Evolutionary conservation across 2,329 filamentous ascomycete species (phyloP).

Genomic region (Metarhizium guizhouense): DNA sequence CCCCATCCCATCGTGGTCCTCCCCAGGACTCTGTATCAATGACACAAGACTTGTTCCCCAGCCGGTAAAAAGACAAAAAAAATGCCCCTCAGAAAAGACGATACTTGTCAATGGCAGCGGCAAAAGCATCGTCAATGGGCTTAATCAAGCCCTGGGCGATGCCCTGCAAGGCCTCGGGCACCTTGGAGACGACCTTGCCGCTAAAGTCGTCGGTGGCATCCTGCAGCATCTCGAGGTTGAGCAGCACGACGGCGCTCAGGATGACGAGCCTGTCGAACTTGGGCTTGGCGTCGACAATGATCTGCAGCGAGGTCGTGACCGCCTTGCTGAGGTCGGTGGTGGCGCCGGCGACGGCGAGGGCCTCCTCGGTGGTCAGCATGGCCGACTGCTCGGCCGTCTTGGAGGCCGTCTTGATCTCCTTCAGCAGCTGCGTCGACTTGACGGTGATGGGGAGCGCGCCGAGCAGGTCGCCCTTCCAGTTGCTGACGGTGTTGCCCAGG

Average conservation of each 20-base stretch:
- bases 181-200: constrained; percentile 27
- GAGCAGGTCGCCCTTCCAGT: constrained; percentile 29
- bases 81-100: neutral
- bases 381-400: constrained; percentile 25
- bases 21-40: too few species aligned
- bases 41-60: too few species aligned
- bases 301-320: constrained; percentile 29
- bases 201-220: constrained; percentile 29
- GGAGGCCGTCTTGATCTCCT: constrained; percentile 29
- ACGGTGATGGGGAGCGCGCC: constrained; percentile 30
- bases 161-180: constrained; percentile 23
- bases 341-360: constrained; percentile 28
- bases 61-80: too few species aligned
- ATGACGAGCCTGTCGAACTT: constrained; percentile 35
- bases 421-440: constrained; percentile 28
- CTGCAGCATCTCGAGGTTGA: constrained; percentile 32
- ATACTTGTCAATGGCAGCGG: constrained; percentile 21
- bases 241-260: constrained; percentile 32
- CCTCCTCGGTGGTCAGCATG: constrained; percentile 28
- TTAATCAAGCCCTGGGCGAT: constrained; percentile 26
- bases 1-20: neutral
- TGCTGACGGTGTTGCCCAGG: constrained; percentile 24
- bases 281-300: constrained; percentile 29
- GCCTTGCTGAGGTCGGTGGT: constrained; percentile 24
- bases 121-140: constrained; percentile 30